A percentile compares a stretch with the other conserved stretches of the same genome.
Evolutionary conservation across 2,329 filamentous ascomycete species (phyloP).

Genomic region (Ophiostoma populinum): DNA sequence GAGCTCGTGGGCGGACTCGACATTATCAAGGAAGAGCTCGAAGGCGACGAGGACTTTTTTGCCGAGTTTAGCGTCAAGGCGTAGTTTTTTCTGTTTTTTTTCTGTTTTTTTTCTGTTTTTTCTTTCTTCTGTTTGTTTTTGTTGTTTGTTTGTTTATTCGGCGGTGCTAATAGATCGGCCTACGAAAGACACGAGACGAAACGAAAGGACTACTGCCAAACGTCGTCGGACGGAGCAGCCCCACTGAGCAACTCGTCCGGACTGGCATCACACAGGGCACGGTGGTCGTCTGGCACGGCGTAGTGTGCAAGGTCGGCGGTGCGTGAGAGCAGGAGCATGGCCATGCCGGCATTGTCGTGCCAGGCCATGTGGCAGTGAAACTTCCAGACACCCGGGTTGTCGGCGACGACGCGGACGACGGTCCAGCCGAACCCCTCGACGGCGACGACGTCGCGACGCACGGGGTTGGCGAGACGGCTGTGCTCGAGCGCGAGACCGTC

Average conservation of each 20-base stretch:
- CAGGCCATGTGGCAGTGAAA: conserved; percentile 24
- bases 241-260: conserved; percentile 27
- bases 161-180: neutral
- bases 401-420: conserved; percentile 28
- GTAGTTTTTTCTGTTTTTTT: neutral
- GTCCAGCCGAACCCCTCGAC: conserved; percentile 33
- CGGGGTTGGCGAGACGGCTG: conserved; percentile 20
- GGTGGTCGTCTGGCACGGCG: conserved; percentile 26
- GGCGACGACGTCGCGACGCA: conserved; percentile 27
- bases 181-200: too few species aligned
- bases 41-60: conserved; percentile 69
- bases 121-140: neutral
- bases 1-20: conserved; percentile 87
- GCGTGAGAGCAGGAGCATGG: conserved; percentile 25
- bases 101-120: neutral
- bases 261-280: conserved; percentile 24
- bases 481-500: conserved; percentile 21
- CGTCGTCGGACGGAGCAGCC: too few species aligned
- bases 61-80: conserved; percentile 46
- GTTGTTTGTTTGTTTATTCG: neutral
- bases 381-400: conserved; percentile 30
- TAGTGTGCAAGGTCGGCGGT: conserved; percentile 26
- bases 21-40: conserved; percentile 92
- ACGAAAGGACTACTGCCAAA: too few species aligned
- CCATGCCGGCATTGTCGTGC: conserved; percentile 23